Conservation (phyloP, 768 basidiomycete genomes). For the Rhodotorula toruloides region DNA sequence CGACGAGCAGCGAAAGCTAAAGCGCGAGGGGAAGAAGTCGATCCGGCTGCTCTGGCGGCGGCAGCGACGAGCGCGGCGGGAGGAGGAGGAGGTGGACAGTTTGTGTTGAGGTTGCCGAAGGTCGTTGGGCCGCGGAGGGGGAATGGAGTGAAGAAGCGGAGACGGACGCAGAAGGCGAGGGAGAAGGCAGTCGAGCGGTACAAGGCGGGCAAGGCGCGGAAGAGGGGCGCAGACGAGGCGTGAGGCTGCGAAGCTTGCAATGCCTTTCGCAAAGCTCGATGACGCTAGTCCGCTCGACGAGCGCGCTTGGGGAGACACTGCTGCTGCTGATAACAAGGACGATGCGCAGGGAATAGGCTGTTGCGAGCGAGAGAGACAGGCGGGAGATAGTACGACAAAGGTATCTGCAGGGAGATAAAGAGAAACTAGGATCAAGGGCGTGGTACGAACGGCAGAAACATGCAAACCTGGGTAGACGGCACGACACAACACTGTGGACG, state of each 20-base stretch:
- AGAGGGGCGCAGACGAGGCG: not conserved
- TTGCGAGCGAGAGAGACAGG: no score
- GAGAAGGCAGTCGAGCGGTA: slow-evolving; percentile 5
- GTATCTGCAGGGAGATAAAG: no score
- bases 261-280: no score
- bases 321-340: no score
- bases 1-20: no score
- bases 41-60: not conserved
- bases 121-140: slow-evolving; percentile 34
- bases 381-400: not conserved
- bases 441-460: not conserved
- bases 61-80: not conserved
- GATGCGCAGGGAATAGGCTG: no score
- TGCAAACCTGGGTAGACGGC: no score
- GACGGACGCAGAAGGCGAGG: slow-evolving; percentile 2
- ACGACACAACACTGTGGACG: no score
- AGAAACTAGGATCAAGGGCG: not conserved
- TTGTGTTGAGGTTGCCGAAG: slow-evolving; percentile 17
- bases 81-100: not conserved
- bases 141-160: slow-evolving; percentile 21
- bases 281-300: no score
- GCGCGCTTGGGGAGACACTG: no score
- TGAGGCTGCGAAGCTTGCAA: no score
- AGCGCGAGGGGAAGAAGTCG: not conserved
- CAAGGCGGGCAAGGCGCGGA: not conserved